A percentile compares a stretch with the other conserved stretches of the same genome.
phyloP scores from a whole-genome alignment of 176 grass and related monocot species.

The Lolium rigidum region DNA sequence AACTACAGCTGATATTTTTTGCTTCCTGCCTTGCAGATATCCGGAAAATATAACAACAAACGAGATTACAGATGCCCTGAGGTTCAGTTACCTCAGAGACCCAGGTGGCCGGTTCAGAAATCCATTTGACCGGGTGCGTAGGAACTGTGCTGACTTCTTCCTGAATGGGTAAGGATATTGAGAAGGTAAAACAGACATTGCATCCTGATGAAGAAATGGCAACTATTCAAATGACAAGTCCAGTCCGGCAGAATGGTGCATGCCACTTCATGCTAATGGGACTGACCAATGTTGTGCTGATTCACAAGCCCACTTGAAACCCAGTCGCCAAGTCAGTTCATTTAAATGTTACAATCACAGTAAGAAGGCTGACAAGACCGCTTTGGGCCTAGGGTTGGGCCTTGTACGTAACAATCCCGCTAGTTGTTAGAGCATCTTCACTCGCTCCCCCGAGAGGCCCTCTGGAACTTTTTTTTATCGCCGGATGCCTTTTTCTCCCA shows the following conservation, averaged over 20 bases:
- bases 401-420: constrained; percentile 64
- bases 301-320: constrained; percentile 53
- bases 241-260: constrained; percentile 50
- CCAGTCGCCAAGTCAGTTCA: constrained; percentile 40
- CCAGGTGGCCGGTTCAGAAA: no score
- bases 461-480: no score
- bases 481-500: no score
- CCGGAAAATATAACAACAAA: no score
- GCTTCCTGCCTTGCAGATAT: no score
- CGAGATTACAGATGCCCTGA: no score
- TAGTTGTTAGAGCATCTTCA: constrained; percentile 29
- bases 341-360: constrained; percentile 56
- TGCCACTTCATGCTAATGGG: constrained; percentile 47
- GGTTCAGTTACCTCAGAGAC: no score
- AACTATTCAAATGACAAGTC: constrained; percentile 62
- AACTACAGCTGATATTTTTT: no score
- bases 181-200: constrained; percentile 45
- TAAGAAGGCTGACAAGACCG: constrained; percentile 53
- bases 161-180: constrained; percentile 52
- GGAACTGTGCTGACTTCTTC: no score
- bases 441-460: no score
- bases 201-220: constrained; percentile 65
- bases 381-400: constrained; percentile 69
- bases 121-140: no score
- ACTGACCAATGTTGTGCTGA: constrained; percentile 59